Percentiles rank a stretch among this genome's conserved stretches.
These are phyloP conservation scores for Achaetomium macrosporum DNA, from an alignment of 2,329 filamentous ascomycete species.

Conservation along the genomic window DNA sequence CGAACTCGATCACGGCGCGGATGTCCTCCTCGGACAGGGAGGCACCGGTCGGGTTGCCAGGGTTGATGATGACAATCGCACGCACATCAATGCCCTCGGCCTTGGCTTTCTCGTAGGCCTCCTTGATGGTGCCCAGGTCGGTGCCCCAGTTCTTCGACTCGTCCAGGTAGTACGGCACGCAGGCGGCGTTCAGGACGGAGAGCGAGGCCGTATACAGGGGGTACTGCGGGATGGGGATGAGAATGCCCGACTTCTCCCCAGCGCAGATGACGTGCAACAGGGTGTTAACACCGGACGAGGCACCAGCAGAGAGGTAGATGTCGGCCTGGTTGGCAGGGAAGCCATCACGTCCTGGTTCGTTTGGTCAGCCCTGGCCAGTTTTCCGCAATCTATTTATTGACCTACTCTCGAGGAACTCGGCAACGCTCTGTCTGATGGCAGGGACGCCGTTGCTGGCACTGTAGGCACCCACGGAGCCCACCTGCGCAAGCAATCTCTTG, in stretches of 20 bases:
- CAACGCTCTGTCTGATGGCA: conserved; percentile 81
- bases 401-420: conserved; percentile 83
- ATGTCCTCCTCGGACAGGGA: conserved; percentile 75
- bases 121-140: conserved; percentile 69
- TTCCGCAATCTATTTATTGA: conserved; percentile 16
- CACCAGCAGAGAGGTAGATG: conserved; percentile 87
- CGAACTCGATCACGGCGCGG: conserved; percentile 78
- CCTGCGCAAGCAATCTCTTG: conserved; percentile 69
- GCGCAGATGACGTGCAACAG: conserved; percentile 86
- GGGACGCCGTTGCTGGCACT: conserved; percentile 88
- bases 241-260: conserved; percentile 68
- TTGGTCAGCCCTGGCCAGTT: conserved; percentile 16
- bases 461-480: conserved; percentile 92
- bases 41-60: conserved; percentile 92
- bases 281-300: conserved; percentile 91
- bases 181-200: conserved; percentile 73
- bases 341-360: conserved; percentile 66
- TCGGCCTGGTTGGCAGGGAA: conserved; percentile 73
- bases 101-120: conserved; percentile 68
- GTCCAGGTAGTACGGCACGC: conserved; percentile 90
- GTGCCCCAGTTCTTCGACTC: conserved; percentile 85
- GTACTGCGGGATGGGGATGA: conserved; percentile 96
- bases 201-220: conserved; percentile 95
- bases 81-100: conserved; percentile 77
- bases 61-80: conserved; percentile 95